phyloP scores from a whole-genome alignment of 495 filamentous ascomycete genomes.

The Rusavskia elegans region DNA sequence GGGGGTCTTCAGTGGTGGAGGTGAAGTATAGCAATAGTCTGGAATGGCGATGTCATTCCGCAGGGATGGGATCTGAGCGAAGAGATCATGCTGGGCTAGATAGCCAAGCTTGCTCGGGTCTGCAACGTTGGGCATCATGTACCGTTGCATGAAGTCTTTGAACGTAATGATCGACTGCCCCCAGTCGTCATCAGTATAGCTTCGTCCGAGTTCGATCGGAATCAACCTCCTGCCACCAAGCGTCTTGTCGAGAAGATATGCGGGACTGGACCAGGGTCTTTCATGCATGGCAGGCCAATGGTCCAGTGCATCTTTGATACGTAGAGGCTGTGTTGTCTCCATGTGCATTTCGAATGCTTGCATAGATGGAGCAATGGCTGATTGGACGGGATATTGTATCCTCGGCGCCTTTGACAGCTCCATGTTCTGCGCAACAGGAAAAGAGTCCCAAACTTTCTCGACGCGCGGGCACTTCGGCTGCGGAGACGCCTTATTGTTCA shows the following conservation, averaged over 20 bases:
- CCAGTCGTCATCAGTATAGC: conserved; percentile 80
- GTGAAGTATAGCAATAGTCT: conserved; percentile 68
- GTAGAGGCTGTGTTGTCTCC: conserved; percentile 34
- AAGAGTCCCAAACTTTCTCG: conserved; percentile 23
- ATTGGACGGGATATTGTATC: not conserved
- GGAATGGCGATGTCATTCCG: conserved; percentile 63
- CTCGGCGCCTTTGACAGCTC: not conserved
- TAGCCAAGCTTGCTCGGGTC: conserved; percentile 39
- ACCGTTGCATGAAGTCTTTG: conserved; percentile 47
- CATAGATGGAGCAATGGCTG: conserved; percentile 28
- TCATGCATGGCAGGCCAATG: conserved; percentile 69
- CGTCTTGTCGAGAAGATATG: conserved; percentile 62
- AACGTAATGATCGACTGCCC: conserved; percentile 71
- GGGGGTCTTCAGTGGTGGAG: conserved; percentile 31
- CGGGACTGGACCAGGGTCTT: conserved; percentile 52
- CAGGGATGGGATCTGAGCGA: conserved; percentile 66
- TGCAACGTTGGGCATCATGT: conserved; percentile 23
- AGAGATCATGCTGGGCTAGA: conserved; percentile 79
- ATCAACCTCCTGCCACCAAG: conserved; percentile 65
- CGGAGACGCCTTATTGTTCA: not conserved
- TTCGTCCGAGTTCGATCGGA: conserved; percentile 77
- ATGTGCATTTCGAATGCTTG: conserved; percentile 52
- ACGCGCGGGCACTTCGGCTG: conserved; percentile 14
- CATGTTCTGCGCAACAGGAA: conserved; percentile 6
- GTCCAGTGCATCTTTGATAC: conserved; percentile 46